Evolutionary conservation across 1,284 basidiomycete species (phyloP).

Genomic region (Ustilago curta): DNA sequence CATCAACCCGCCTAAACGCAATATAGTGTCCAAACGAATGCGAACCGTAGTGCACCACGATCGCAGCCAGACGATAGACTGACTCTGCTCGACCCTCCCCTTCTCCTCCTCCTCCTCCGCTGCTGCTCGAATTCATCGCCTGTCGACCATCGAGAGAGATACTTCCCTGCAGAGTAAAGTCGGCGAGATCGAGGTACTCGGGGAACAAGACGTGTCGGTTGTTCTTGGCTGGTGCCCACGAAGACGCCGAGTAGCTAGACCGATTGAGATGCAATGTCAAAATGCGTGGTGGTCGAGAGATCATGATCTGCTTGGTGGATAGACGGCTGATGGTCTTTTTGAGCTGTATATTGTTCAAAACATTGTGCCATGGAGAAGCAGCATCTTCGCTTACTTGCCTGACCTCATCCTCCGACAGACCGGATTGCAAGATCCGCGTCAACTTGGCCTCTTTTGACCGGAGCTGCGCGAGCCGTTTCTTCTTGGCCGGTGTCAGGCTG

Average conservation of each 20-base stretch:
- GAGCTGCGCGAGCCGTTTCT: conserved; percentile 40
- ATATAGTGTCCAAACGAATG: conserved; percentile 68
- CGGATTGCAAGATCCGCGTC: conserved; percentile 35
- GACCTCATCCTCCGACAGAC: conserved; percentile 61
- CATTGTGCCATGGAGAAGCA: conserved; percentile 27
- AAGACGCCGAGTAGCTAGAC: conserved; percentile 48
- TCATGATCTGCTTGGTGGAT: conserved; percentile 66
- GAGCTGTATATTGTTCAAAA: conserved; percentile 33
- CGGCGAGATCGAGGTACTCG: conserved; percentile 59
- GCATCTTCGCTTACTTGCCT: conserved; percentile 25
- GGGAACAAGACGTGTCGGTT: conserved; percentile 58
- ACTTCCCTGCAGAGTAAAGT: conserved; percentile 50
- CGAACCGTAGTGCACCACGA: conserved; percentile 67
- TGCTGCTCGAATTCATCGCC: conserved; percentile 22
- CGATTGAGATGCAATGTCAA: conserved; percentile 65
- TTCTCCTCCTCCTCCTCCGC: neutral
- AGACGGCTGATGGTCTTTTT: conserved; percentile 42
- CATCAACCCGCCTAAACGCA: conserved; percentile 52
- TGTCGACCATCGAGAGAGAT: conserved; percentile 41
- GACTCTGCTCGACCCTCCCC: conserved; percentile 8
- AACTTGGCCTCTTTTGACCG: conserved; percentile 35
- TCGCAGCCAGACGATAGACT: conserved; percentile 51
- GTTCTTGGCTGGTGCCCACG: conserved; percentile 64
- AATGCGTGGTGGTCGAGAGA: conserved; percentile 59
- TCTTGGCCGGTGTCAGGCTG: conserved; percentile 31